Percentiles rank a stretch among this genome's conserved stretches.
These are phyloP conservation scores for Eucalyptus tenuipes DNA, from an alignment of 345 rosid genomes.

Conservation along the genomic window DNA sequence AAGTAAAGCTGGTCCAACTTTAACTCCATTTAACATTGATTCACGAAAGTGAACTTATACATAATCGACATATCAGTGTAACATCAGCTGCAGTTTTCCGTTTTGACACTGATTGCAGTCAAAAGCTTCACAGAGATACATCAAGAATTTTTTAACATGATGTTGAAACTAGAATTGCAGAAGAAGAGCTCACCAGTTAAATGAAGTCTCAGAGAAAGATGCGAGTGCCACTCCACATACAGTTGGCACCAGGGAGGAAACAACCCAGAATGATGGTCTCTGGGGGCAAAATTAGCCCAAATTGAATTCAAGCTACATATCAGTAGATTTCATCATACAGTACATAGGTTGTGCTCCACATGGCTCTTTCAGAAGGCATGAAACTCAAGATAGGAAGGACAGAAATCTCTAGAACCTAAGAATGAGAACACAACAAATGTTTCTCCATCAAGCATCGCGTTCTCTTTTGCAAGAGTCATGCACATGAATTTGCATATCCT, in stretches of 20 bases:
- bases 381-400: not conserved
- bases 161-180: not conserved
- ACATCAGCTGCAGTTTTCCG: not conserved
- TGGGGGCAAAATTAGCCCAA: slow-evolving; percentile 6
- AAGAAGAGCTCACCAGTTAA: slow-evolving; percentile 48
- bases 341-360: not conserved
- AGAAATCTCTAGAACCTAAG: not conserved
- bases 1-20: not conserved
- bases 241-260: slow-evolving; percentile 55
- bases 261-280: slow-evolving; percentile 56
- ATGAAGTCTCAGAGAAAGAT: slow-evolving; percentile 70
- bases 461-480: not conserved
- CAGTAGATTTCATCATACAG: not conserved
- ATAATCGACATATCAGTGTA: not conserved
- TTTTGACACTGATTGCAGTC: not conserved
- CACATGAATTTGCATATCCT: not conserved
- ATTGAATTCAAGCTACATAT: not conserved
- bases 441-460: not conserved
- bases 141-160: not conserved
- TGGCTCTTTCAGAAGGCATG: not conserved
- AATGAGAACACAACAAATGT: not conserved
- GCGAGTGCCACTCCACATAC: slow-evolving; percentile 86
- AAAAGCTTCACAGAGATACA: not conserved
- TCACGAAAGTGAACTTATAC: not conserved
- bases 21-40: not conserved